A percentile compares a stretch with the other conserved stretches of the same genome.
Conservation (phyloP, 306 rosid genomes). For the Senna siamea region DNA sequence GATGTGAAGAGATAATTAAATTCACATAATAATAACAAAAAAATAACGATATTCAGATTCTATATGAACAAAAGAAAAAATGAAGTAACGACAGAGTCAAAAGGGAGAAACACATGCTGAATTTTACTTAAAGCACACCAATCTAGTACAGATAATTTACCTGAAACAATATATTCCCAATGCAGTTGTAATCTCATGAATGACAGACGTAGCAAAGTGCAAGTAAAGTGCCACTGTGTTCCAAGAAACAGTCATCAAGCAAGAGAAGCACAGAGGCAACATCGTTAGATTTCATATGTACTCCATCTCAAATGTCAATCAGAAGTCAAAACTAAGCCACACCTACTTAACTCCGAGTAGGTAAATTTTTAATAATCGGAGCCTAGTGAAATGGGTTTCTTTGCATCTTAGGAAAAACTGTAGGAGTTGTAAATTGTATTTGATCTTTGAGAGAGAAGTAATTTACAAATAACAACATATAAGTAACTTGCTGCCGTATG, state of each 20-base stretch:
- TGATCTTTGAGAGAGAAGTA: slow-evolving; percentile 16
- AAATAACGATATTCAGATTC: slow-evolving; percentile 7
- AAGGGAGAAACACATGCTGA: slow-evolving; percentile 13
- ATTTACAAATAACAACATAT: neutral
- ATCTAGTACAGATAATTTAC: slow-evolving; percentile 49
- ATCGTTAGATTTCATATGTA: neutral
- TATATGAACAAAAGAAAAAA: neutral
- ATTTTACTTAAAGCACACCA: neutral
- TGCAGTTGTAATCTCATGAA: slow-evolving; percentile 81
- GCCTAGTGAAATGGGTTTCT: slow-evolving; percentile 12
- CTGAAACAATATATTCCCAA: slow-evolving; percentile 95
- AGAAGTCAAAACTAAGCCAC: neutral
- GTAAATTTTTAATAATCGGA: neutral
- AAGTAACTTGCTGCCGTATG: neutral
- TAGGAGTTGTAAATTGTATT: neutral
- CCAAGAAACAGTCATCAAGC: slow-evolving; percentile 34
- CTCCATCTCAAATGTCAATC: slow-evolving; percentile 13
- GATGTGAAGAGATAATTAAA: neutral
- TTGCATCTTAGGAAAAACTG: slow-evolving; percentile 2
- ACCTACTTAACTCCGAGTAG: neutral
- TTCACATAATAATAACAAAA: slow-evolving; percentile 1
- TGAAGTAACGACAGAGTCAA: neutral
- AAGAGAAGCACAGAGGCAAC: slow-evolving; percentile 5
- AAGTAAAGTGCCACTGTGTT: slow-evolving; percentile 80
- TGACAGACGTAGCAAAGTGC: slow-evolving; percentile 80